Percentiles rank a stretch among this genome's conserved stretches.
Conservation (phyloP, 2,329 filamentous ascomycete genomes). For the Xylariaceae sp. region DNA sequence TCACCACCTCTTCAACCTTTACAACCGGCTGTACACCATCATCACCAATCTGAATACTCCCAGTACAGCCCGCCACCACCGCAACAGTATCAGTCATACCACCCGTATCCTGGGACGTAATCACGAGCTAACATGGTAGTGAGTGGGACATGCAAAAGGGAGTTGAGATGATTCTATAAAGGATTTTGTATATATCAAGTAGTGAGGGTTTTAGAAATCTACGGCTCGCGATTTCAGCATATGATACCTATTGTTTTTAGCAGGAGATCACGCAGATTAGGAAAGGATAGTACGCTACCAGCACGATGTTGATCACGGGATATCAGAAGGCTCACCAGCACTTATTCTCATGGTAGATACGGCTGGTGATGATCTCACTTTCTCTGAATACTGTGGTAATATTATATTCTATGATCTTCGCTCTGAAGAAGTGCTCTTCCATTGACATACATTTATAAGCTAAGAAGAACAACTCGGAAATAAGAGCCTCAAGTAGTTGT, state of each 20-base stretch:
- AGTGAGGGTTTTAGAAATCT: constrained; percentile 12
- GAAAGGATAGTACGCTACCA: neutral
- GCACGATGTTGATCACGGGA: neutral
- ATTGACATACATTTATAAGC: too few relatives aligned
- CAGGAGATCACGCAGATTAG: constrained; percentile 9
- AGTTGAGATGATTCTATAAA: neutral
- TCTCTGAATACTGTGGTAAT: too few relatives aligned
- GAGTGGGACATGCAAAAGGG: constrained; percentile 1
- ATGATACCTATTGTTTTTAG: constrained; percentile 33
- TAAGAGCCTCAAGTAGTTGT: too few relatives aligned
- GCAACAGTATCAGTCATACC: constrained; percentile 37
- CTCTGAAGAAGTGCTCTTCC: too few relatives aligned
- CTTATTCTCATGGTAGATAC: too few relatives aligned
- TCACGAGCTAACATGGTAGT: constrained; percentile 10
- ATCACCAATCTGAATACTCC: constrained; percentile 32
- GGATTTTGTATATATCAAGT: constrained; percentile 6
- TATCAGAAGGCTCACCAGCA: neutral
- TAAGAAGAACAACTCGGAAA: too few relatives aligned
- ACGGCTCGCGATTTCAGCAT: constrained; percentile 27
- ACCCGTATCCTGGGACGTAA: constrained; percentile 34
- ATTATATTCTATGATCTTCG: too few relatives aligned
- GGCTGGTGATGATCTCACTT: too few relatives aligned
- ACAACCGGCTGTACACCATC: constrained; percentile 21
- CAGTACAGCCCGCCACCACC: constrained; percentile 38
- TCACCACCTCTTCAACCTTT: constrained; percentile 30